Conservation (phyloP, 2,329 filamentous ascomycete genomes). For the Bimuria novae-zelandiae region DNA sequence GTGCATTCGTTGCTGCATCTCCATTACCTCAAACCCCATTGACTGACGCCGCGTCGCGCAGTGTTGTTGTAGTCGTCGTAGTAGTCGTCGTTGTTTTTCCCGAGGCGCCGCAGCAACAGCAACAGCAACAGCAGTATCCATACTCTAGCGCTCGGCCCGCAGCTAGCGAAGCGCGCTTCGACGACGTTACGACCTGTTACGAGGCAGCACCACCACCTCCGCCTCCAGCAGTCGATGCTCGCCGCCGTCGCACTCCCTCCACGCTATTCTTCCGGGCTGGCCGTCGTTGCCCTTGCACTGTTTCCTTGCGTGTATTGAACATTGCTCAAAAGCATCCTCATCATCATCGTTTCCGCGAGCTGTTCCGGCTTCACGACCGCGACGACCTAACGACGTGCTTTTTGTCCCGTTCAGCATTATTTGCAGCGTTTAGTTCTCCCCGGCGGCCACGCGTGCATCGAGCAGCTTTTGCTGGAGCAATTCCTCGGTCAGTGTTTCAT, state of each 20-base stretch:
- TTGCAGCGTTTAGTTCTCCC: conserved; percentile 44
- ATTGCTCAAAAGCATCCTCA: conserved; percentile 32
- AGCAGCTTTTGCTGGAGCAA: conserved; percentile 21
- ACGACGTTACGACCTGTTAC: conserved; percentile 39
- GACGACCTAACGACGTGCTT: conserved; percentile 48
- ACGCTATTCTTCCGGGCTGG: conserved; percentile 35
- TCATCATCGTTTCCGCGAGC: conserved; percentile 13
- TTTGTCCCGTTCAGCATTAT: conserved; percentile 45
- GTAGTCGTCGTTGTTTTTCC: conserved; percentile 16
- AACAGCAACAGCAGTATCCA: conserved; percentile 18
- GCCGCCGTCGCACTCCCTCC: conserved; percentile 14
- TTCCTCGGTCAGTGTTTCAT: conserved; percentile 27
- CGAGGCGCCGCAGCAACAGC: conserved; percentile 28
- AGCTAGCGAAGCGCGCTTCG: conserved; percentile 28
- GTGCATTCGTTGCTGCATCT: neutral
- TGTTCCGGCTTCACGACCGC: conserved; percentile 43
- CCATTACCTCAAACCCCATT: too few relatives aligned
- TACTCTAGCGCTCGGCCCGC: conserved; percentile 40
- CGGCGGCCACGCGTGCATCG: conserved; percentile 16
- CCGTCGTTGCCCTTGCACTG: conserved; percentile 28
- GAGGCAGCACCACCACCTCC: conserved; percentile 18
- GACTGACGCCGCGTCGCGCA: conserved; percentile 34
- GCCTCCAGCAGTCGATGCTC: conserved; percentile 27
- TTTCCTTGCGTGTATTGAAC: conserved; percentile 38
- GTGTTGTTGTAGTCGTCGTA: conserved; percentile 25